Base-by-base conservation (phyloP, 2,329 filamentous ascomycete species). In the Xylariaceae sp. region DNA sequence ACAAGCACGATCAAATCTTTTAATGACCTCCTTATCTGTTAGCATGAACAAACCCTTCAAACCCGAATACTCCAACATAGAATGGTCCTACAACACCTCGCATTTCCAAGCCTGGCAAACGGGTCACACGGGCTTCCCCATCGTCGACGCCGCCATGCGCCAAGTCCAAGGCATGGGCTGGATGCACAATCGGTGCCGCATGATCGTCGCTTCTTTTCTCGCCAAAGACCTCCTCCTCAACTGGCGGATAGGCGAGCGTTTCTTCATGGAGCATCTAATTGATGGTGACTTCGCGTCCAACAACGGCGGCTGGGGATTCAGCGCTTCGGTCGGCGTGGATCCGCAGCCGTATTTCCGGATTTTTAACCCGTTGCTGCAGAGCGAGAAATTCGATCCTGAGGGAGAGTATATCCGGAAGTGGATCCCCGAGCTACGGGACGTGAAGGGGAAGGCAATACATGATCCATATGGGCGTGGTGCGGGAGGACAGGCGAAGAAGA, bases 281-380 rank as follows among this genome's bases (percentile, higher is more conserved):
- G 87, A 92, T 57, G 86, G 86, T 14, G 87, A 91, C 61, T 88
- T 91, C 60, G 85, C 85, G 0, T 85, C 79, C 47, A 92, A 92
- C 63, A 89, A 87, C 50, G 75, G 77, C 22, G 77, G 77, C 3
- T 80, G 77, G 76, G 79, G 70, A n/a, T 73, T 71, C 48, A 61
- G 64, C 22, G 67, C 67, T 3, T 65, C 63, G 7, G 67, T 71
- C 16, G 67, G 88, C 1, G 86, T 90, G 6, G 88, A 94, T 64
- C 86, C 88, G 1, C 87, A 95, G 65, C 89, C 90, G 0, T 95
- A 94, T 62, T 95, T 95, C 53, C 77, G 89, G 6, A 86, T 95
- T 41, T 95, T 95, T 67, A 95, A 94, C 58, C 90, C 90, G 0
- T 63, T 89, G 36, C 68, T 88, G 16, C 90, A 95, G 70, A 88